phyloP scores from a whole-genome alignment of 2,329 filamentous ascomycete genomes.

The Cytospora piceicola region DNA sequence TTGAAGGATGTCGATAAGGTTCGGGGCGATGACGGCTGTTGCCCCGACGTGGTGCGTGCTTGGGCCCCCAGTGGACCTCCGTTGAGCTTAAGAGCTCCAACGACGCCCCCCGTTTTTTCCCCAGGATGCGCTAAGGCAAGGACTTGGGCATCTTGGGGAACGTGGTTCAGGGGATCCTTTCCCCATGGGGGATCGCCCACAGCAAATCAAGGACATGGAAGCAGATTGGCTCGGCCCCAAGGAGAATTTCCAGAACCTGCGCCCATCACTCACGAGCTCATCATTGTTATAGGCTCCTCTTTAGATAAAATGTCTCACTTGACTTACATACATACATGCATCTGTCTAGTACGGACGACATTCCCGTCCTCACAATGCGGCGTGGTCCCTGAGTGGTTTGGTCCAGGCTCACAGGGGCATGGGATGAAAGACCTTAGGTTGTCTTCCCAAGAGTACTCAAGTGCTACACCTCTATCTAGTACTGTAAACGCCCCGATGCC shows the following conservation, averaged over 20 bases:
- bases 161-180: conserved; percentile 15
- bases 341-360: conserved; percentile 6
- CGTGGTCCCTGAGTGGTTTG: conserved; percentile 6
- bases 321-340: background rate
- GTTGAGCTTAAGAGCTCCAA: background rate
- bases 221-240: background rate
- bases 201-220: conserved; percentile 16
- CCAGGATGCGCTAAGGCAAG: conserved; percentile 22
- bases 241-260: background rate
- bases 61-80: conserved; percentile 3
- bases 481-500: background rate
- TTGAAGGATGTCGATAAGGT: background rate
- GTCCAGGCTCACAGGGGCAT: background rate
- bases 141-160: conserved; percentile 9
- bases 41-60: no score
- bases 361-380: conserved; percentile 7
- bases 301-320: conserved; percentile 21
- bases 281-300: conserved; percentile 17
- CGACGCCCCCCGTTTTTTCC: conserved; percentile 20
- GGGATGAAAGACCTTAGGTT: background rate
- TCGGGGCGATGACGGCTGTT: background rate
- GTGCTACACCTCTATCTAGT: no score
- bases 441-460: no score
- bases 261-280: background rate
- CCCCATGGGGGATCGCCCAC: conserved; percentile 8